Evolutionary conservation across 148 eudicot species (phyloP).

Genomic region (Diospyros lotus): DNA sequence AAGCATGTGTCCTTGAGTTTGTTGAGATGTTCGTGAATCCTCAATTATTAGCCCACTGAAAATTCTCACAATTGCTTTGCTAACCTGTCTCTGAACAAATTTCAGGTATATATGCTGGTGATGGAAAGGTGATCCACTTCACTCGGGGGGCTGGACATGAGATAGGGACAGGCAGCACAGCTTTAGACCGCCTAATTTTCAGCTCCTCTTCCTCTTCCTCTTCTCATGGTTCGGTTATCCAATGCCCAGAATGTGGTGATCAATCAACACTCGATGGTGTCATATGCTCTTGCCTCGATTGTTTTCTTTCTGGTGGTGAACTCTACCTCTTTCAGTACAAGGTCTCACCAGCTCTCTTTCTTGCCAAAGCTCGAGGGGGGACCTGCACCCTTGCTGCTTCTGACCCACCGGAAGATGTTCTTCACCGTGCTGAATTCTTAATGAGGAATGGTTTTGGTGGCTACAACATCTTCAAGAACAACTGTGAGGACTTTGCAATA

Average conservation of each 20-base stretch:
- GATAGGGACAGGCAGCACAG: conserved; percentile 85
- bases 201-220: conserved; percentile 63
- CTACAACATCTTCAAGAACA: conserved; percentile 82
- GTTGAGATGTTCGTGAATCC: not conserved
- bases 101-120: conserved; percentile 80
- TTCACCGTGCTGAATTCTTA: conserved; percentile 67
- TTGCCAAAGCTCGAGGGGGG: conserved; percentile 88
- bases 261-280: conserved; percentile 65
- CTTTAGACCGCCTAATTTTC: conserved; percentile 58
- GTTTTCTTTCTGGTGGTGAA: conserved; percentile 74
- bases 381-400: conserved; percentile 77
- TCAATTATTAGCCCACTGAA: not conserved
- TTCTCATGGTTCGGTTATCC: conserved; percentile 30
- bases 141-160: conserved; percentile 86
- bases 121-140: conserved; percentile 82
- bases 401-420: conserved; percentile 66
- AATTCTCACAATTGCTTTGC: conserved; percentile 3
- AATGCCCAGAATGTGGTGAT: conserved; percentile 75
- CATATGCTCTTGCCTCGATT: conserved; percentile 80
- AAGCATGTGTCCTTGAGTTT: not conserved
- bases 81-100: conserved; percentile 4
- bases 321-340: conserved; percentile 68
- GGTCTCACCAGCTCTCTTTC: conserved; percentile 52
- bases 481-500: conserved; percentile 92
- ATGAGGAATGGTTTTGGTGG: conserved; percentile 82